phyloP scores from a whole-genome alignment of 805 yeast species.

The Saccharomycopsis oosterbeekiorum region DNA sequence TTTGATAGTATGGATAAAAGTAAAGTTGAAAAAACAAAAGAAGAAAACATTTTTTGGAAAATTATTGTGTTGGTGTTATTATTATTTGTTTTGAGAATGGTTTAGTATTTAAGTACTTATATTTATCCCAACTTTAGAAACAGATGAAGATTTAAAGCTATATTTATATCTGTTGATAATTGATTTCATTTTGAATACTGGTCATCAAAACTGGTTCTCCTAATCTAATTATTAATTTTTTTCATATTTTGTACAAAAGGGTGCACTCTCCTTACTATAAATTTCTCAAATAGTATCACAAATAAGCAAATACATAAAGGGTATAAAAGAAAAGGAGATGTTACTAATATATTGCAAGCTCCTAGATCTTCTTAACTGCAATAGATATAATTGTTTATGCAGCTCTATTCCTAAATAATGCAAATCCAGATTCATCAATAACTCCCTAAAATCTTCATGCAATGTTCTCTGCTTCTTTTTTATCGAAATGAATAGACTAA shows the following conservation, averaged over 20 bases:
- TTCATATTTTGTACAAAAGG: too few species aligned
- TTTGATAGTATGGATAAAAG: not conserved
- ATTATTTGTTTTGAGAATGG: not conserved
- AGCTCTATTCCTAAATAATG: not conserved
- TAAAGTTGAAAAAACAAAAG: not conserved
- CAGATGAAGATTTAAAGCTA: not conserved
- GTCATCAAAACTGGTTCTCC: not conserved
- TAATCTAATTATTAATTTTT: not conserved
- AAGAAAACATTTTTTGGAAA: slow-evolving; percentile 19
- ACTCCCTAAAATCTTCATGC: not conserved
- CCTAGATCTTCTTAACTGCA: not conserved
- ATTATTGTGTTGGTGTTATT: not conserved
- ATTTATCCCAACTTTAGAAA: not conserved
- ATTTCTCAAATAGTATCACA: not conserved
- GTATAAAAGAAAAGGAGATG: not conserved
- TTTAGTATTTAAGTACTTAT: not conserved
- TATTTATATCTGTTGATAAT: not conserved
- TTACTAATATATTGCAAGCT: not conserved
- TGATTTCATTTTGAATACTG: not conserved
- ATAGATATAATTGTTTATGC: not conserved
- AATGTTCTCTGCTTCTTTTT: not conserved
- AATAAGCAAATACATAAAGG: not conserved
- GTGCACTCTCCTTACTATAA: too few species aligned
- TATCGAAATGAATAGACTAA: not conserved
- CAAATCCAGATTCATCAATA: not conserved